These are phyloP conservation scores for Lophium mytilinum DNA, from an alignment of 495 filamentous ascomycete genomes.

Conservation along the genomic window DNA sequence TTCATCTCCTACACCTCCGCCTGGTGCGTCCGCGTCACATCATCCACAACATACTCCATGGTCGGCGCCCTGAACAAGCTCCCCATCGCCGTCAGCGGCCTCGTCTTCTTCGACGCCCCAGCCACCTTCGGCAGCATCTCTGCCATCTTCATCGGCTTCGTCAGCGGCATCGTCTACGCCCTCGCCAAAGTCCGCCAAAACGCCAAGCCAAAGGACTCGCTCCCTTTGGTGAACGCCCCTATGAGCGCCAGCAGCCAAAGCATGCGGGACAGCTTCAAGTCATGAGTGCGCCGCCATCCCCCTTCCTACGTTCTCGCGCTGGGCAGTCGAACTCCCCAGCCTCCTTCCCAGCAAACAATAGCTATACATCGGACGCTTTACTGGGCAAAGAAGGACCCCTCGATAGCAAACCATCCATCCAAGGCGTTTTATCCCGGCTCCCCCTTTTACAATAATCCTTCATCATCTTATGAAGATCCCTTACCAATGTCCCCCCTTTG, in stretches of 20 bases:
- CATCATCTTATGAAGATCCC: too few species aligned
- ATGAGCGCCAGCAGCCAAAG: conserved; percentile 91
- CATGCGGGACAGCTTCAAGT: conserved; percentile 72
- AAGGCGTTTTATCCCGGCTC: too few species aligned
- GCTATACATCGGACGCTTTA: too few species aligned
- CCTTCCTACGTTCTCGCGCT: too few species aligned
- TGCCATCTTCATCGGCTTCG: conserved; percentile 80
- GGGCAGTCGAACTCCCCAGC: too few species aligned
- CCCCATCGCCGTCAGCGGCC: conserved; percentile 80
- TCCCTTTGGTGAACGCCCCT: conserved; percentile 61
- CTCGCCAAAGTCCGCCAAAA: conserved; percentile 83
- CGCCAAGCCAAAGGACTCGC: conserved; percentile 46
- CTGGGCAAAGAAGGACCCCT: too few species aligned
- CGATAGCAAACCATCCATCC: too few species aligned
- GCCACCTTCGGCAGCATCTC: conserved; percentile 88
- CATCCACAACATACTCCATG: conserved; percentile 96
- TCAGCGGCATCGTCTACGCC: conserved; percentile 88
- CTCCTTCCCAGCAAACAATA: too few species aligned
- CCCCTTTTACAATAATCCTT: too few species aligned
- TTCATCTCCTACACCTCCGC: conserved; percentile 98
- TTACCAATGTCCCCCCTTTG: neutral
- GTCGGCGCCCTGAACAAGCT: conserved; percentile 97
- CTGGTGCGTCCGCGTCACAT: conserved; percentile 96
- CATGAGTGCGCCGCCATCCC: neutral
- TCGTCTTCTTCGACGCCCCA: conserved; percentile 91